These are phyloP conservation scores for Trichoderma virens DNA, from an alignment of 495 filamentous ascomycete genomes.

Conservation along the genomic window DNA sequence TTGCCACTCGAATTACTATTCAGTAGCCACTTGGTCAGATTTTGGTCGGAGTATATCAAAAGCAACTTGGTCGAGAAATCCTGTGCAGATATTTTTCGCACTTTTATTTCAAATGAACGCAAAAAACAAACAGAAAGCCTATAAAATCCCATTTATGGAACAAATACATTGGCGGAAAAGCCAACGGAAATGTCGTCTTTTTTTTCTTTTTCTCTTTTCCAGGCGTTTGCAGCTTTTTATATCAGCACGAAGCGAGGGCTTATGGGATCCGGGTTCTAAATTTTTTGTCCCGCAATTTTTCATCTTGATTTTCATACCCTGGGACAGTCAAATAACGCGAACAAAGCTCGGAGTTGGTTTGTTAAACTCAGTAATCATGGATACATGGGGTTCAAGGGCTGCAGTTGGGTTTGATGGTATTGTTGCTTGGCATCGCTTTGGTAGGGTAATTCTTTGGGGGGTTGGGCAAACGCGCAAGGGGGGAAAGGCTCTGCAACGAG, in stretches of 20 bases:
- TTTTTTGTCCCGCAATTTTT: constrained; percentile 9
- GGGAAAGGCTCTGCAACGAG: background rate
- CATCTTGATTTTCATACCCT: background rate
- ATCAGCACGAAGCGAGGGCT: constrained; percentile 4
- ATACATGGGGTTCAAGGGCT: background rate
- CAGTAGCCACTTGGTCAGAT: constrained; percentile 13
- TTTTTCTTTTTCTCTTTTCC: background rate
- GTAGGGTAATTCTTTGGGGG: background rate
- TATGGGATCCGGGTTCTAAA: constrained; percentile 5
- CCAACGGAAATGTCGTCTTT: background rate
- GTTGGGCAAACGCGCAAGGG: background rate
- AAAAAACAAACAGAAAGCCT: background rate
- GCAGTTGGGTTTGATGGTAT: background rate
- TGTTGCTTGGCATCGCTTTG: background rate
- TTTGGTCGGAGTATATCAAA: background rate
- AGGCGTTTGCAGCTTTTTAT: background rate
- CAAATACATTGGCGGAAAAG: background rate
- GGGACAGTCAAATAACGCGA: background rate
- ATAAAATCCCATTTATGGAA: background rate
- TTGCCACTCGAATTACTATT: constrained; percentile 33
- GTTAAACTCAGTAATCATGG: background rate
- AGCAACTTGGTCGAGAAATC: background rate
- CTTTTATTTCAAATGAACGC: background rate
- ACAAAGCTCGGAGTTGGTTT: constrained; percentile 3
- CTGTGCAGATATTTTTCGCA: background rate